Evolutionary conservation across 2,329 filamentous ascomycete genomes (phyloP), one percentile per base, ranked within the genome.

Genomic region (Ophiostoma pallidulum): DNA sequence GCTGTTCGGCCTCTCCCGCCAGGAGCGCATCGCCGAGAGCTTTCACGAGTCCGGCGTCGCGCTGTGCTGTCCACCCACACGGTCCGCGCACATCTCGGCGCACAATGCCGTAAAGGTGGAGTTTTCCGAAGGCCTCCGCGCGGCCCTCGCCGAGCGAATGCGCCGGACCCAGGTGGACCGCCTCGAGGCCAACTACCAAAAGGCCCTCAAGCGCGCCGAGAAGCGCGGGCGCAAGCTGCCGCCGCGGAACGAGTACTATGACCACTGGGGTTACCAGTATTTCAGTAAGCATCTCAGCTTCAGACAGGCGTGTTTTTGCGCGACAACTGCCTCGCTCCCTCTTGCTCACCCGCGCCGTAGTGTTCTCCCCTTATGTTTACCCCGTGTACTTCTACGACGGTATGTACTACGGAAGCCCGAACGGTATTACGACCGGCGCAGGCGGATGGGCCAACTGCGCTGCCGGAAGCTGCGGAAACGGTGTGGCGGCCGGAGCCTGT

Each of bases 51-150:
- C 76, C 0, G 73, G 73, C 12, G 58, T 59, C 0, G 71, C 73
- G 2, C 58, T 66, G 8, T 62, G 74, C 9, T 78, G 73, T 51
- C 64, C 76, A 0, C 72, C 77, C 0, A 66, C 74, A 42, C 76
- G 73, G 45, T 78, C 76, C 18, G 75, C 80, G 0, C 86, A 91
- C 59, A 82, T 91, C 52, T 86, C 80, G 0, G 72, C 82, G 0
- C 86, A 91, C 67, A 87, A 80, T 56, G 75, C 84, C 1, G 77
- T 88, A 8, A 56, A 54, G 18, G 49, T 47, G 47, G 58, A 48
- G 49, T n/a, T n/a, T n/a, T n/a, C n/a, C n/a, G 35, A 35, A 9
- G 31, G 33, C 32, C 22, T 45, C 18, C 31, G 39, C 39, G n/a
- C 38, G 9, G 2, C 4, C 12, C 43, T 50, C 20, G 16, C 46